Base-by-base conservation (phyloP, 1,284 basidiomycete species). In the Cryptococcus depauperatus region DNA sequence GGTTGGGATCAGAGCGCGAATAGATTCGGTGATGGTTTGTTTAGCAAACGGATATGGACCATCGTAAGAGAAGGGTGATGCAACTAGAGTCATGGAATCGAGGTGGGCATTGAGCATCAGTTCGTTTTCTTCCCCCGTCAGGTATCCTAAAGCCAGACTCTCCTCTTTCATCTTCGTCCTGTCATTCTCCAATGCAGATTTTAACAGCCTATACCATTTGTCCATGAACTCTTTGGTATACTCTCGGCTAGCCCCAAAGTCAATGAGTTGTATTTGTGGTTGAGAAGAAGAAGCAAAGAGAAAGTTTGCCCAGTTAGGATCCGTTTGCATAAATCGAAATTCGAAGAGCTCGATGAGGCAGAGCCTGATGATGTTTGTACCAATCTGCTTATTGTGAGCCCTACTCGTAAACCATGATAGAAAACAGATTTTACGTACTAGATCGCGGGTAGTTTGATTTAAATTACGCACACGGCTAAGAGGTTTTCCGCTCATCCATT, bases 291-390 rank as follows among this genome's bases (percentile, higher is more conserved):
- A n/a, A 10, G 37, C 21, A 80, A 84, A 97, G 23, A 99, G 73
- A 73, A 98, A 98, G 69, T 97, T 98, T 19, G 86, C 87, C 86
- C 88, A 97, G 64, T 99, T 98, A 1, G 95, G 93, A 68, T 98
- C 93, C 0, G 93, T 98, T 70, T 98, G 95, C 95, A 98, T 97
- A 37, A 85, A 74, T 21, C 86, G 76, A 73, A 92, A 95, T 48
- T 82, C 76, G 70, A 97, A 95, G 11, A 97, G 78, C 66, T 98
- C 93, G 47, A 79, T 80, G 33, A 98, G 74, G 60, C 90, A 95
- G 3, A 98, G 77, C 41, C 88, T 83, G 41, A 97, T 76, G 43
- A 96, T 79, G 41, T 81, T 76, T 2, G 77, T 73, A 2, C 90
- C 88, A 59, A 98, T 93, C 86, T 93, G 16, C 11, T 22, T 21